Evolutionary conservation across 1,284 basidiomycete genomes (phyloP).

Genomic region (Leccinum olivaceoglutinosum): DNA sequence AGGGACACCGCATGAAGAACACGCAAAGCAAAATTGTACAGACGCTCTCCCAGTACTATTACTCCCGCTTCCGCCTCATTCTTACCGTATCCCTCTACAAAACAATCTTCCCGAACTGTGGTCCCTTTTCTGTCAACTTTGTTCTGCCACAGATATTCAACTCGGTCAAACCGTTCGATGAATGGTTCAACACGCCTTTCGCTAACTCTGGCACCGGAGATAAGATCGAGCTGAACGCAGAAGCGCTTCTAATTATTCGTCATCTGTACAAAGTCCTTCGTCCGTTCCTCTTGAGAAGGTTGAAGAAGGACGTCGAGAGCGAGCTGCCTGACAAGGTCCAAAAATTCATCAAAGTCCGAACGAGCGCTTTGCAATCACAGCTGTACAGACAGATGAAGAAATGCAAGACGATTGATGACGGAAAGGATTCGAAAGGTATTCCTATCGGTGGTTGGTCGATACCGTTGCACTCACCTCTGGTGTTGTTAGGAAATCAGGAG

Average conservation of each 20-base stretch:
- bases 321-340: conserved; percentile 99
- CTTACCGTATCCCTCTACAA: conserved; percentile 95
- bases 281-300: conserved; percentile 90
- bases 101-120: conserved; percentile 99
- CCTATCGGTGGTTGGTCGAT: neutral
- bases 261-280: conserved; percentile 98
- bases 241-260: conserved; percentile 97
- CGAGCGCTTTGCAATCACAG: conserved; percentile 93
- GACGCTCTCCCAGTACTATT: conserved; percentile 91
- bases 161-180: conserved; percentile 98
- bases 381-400: conserved; percentile 98
- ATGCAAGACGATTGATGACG: conserved; percentile 92
- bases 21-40: conserved; percentile 92
- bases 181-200: conserved; percentile 99
- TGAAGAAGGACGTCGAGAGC: conserved; percentile 99
- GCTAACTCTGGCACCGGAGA: conserved; percentile 95
- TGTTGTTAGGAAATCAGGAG: conserved; percentile 54
- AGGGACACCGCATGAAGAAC: conserved; percentile 99
- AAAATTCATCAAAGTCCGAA: conserved; percentile 97
- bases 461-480: conserved; percentile 5
- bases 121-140: conserved; percentile 89
- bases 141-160: conserved; percentile 98
- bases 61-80: conserved; percentile 91
- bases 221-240: conserved; percentile 99
- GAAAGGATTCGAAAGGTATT: conserved; percentile 64